Percentiles rank a stretch among this genome's conserved stretches.
phyloP scores from a whole-genome alignment of 1,284 basidiomycete genomes.

The Kalmanozyma brasiliensis region DNA sequence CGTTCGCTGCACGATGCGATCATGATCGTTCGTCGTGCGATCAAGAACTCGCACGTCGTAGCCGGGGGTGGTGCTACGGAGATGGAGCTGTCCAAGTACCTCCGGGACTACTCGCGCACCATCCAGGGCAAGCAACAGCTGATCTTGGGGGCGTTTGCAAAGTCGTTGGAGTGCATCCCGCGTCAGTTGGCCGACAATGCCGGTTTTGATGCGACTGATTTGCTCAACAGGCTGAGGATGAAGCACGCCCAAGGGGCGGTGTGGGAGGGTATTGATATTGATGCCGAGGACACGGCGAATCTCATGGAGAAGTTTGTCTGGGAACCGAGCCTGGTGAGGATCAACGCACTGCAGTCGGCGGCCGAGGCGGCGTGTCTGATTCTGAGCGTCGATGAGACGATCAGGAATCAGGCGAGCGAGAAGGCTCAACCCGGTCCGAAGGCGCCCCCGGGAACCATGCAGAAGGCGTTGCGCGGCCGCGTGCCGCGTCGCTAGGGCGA shows the following conservation, averaged over 20 bases:
- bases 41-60: slow-evolving; percentile 94
- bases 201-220: slow-evolving; percentile 95
- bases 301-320: slow-evolving; percentile 97
- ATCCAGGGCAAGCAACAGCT: slow-evolving; percentile 97
- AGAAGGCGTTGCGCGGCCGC: slow-evolving; percentile 59
- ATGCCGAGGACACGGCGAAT: slow-evolving; percentile 85
- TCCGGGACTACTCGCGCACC: slow-evolving; percentile 87
- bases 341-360: slow-evolving; percentile 93
- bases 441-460: slow-evolving; percentile 63
- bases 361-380: slow-evolving; percentile 96
- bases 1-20: slow-evolving; percentile 97
- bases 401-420: slow-evolving; percentile 62
- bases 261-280: slow-evolving; percentile 96
- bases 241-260: slow-evolving; percentile 84
- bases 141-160: slow-evolving; percentile 94
- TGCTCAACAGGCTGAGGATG: slow-evolving; percentile 97
- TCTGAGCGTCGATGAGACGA: slow-evolving; percentile 66
- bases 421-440: slow-evolving; percentile 56
- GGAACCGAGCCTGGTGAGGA: slow-evolving; percentile 95
- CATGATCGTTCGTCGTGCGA: slow-evolving; percentile 98
- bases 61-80: slow-evolving; percentile 97
- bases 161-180: slow-evolving; percentile 95
- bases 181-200: slow-evolving; percentile 99
- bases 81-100: slow-evolving; percentile 96
- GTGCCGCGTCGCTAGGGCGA: slow-evolving; percentile 36